Evolutionary conservation across 805 yeast species (phyloP).

Genomic region (Scheffersomyces ergatensis): DNA sequence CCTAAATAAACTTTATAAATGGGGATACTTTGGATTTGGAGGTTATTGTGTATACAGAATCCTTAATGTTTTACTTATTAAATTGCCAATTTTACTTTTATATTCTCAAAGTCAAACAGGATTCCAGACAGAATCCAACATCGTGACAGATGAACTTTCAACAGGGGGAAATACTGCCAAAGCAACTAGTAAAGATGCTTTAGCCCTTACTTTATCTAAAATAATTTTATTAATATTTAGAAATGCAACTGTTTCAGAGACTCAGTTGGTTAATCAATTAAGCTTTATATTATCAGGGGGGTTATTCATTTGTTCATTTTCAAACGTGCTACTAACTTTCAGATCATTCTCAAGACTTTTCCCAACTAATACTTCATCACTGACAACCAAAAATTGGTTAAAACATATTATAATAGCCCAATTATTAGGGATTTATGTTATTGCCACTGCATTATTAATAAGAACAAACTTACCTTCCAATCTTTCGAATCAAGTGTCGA

Average conservation of each 20-base stretch:
- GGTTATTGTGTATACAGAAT: constrained; percentile 51
- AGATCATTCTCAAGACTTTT: constrained; percentile 44
- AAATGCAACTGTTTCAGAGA: constrained; percentile 29
- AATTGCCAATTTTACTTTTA: constrained; percentile 30
- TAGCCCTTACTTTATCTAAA: constrained; percentile 48
- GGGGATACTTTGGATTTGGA: constrained; percentile 31
- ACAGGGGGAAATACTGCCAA: constrained; percentile 2
- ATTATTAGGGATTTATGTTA: constrained; percentile 48
- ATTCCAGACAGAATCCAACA: not conserved
- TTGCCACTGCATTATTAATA: constrained; percentile 50
- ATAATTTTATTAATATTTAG: constrained; percentile 25
- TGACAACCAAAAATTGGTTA: constrained; percentile 26
- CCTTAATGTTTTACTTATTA: constrained; percentile 37
- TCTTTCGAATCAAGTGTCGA: constrained; percentile 38
- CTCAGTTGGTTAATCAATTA: constrained; percentile 42
- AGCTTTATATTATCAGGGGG: constrained; percentile 55
- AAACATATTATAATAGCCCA: constrained; percentile 41
- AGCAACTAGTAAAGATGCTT: constrained; percentile 32
- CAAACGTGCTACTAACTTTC: constrained; percentile 61
- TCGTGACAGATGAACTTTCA: not conserved
- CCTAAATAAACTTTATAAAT: constrained; percentile 6
- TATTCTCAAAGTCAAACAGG: constrained; percentile 8
- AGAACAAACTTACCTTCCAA: constrained; percentile 47
- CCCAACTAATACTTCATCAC: constrained; percentile 17
- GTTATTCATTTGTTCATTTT: constrained; percentile 60